Evolutionary conservation across 2,329 filamentous ascomycete species (phyloP).

Genomic region (Sarocladium kiliense): DNA sequence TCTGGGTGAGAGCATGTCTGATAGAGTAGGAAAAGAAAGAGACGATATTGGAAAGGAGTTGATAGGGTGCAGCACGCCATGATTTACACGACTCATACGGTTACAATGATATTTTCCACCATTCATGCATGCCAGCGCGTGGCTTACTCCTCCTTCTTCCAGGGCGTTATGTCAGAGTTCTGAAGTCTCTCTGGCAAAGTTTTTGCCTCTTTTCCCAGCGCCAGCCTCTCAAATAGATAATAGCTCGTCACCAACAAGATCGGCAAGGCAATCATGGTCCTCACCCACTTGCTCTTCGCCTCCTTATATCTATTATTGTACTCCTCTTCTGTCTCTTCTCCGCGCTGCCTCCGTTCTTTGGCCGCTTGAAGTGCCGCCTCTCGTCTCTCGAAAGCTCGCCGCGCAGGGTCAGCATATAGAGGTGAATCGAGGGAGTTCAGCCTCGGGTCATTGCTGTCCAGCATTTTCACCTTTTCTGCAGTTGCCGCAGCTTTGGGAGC

Average conservation of each 20-base stretch:
- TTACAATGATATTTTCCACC: no score
- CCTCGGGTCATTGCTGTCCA: not conserved
- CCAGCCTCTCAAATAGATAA: conserved; percentile 42
- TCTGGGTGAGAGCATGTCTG: no score
- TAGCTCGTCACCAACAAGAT: conserved; percentile 52
- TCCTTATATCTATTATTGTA: conserved; percentile 38
- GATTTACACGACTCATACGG: no score
- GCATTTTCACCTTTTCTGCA: not conserved
- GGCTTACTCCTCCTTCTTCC: no score
- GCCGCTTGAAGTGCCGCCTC: conserved; percentile 12
- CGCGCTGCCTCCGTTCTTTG: conserved; percentile 14
- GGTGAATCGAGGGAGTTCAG: conserved; percentile 2
- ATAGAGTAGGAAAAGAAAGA: no score
- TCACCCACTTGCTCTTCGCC: conserved; percentile 39
- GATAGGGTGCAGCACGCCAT: no score
- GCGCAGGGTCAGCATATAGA: conserved; percentile 11
- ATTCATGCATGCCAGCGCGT: no score
- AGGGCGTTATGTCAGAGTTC: not conserved
- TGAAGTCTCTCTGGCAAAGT: not conserved
- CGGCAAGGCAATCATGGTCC: conserved; percentile 46
- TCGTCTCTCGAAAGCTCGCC: conserved; percentile 17
- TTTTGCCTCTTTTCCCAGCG: conserved; percentile 24
- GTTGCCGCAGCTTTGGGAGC: not conserved
- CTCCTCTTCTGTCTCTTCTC: conserved; percentile 21
- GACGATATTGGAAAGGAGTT: no score